These are phyloP conservation scores for Triangularia setosa DNA, from an alignment of 2,329 filamentous ascomycete species.

Conservation along the genomic window DNA sequence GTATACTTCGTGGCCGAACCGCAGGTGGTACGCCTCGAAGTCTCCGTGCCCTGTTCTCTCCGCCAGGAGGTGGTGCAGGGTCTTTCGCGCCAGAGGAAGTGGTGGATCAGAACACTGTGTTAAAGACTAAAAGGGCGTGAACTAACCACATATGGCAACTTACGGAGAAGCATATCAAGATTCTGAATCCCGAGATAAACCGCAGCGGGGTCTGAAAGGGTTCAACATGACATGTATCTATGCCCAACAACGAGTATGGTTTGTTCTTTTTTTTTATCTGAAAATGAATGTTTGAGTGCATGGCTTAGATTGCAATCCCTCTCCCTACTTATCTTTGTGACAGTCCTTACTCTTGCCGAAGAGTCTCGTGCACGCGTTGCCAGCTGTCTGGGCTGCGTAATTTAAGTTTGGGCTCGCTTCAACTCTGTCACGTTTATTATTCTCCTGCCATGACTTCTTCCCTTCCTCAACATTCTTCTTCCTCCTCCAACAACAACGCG, in stretches of 20 bases:
- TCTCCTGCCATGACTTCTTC: constrained; percentile 10
- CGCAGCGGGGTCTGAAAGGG: neutral
- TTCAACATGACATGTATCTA: neutral
- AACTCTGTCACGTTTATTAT: constrained; percentile 2
- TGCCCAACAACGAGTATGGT: neutral
- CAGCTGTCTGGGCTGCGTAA: neutral
- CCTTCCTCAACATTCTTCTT: constrained; percentile 8
- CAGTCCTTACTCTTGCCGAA: neutral
- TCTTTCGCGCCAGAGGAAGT: no score
- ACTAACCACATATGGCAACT: neutral
- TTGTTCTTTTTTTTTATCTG: neutral
- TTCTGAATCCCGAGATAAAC: constrained; percentile 1
- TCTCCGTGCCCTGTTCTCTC: no score
- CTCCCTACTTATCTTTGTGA: neutral
- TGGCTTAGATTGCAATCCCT: neutral
- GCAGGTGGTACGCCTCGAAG: no score
- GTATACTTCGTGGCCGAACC: no score
- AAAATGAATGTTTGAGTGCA: neutral
- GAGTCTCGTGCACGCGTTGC: neutral
- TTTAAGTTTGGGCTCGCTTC: constrained; percentile 5
- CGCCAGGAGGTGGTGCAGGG: no score
- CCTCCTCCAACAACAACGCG: constrained; percentile 20
- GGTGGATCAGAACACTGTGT: neutral
- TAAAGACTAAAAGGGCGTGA: neutral
- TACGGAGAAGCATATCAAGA: neutral